These are phyloP conservation scores for Mrakia frigida DNA, from an alignment of 768 basidiomycete genomes.

Conservation along the genomic window DNA sequence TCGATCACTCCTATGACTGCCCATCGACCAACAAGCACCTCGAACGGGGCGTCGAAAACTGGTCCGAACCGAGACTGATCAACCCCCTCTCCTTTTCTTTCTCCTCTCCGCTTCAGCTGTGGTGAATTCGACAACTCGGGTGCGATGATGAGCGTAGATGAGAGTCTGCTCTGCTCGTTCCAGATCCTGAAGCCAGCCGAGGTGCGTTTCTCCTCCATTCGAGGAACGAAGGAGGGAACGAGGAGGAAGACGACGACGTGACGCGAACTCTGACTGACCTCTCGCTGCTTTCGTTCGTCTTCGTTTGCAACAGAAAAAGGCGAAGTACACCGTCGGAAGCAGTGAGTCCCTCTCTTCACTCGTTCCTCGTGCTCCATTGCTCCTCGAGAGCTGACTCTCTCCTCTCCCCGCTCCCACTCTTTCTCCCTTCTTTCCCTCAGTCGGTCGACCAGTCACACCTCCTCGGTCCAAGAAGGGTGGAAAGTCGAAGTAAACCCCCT, in stretches of 20 bases:
- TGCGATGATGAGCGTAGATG: conserved; percentile 99
- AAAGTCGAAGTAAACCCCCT: conserved; percentile 12
- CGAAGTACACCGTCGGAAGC: background rate
- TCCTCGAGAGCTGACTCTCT: background rate
- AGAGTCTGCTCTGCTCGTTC: conserved; percentile 95
- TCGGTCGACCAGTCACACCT: conserved; percentile 28
- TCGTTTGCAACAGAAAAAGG: background rate
- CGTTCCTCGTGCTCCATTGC: background rate
- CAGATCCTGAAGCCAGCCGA: conserved; percentile 99
- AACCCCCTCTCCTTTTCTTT: background rate
- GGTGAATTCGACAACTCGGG: conserved; percentile 35
- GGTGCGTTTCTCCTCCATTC: conserved; percentile 35
- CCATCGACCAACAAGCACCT: no score
- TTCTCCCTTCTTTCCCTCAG: background rate
- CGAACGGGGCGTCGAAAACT: no score
- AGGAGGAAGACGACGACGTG: no score
- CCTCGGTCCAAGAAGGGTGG: conserved; percentile 32
- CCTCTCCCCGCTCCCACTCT: background rate
- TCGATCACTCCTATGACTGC: no score
- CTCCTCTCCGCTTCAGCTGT: background rate
- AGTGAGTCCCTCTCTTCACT: conserved; percentile 61
- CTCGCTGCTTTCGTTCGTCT: background rate
- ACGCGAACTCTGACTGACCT: no score
- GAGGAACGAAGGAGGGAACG: no score
- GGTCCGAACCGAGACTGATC: no score